Base-by-base conservation (phyloP, 352 stramenopile species). In the Pythium monospermum region DNA sequence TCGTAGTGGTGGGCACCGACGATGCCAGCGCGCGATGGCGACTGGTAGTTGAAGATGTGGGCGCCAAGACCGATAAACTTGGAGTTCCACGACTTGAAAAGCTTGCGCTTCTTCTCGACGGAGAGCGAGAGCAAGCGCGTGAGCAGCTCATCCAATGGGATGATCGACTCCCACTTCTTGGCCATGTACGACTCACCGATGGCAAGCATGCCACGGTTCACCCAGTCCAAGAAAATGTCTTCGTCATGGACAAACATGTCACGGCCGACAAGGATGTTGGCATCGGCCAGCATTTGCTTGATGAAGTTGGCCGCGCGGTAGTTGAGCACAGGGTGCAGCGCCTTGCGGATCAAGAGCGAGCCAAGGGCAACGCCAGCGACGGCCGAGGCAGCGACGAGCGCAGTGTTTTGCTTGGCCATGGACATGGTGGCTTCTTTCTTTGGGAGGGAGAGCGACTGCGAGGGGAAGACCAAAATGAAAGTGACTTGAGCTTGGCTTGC, bases 141-240 rank as follows among this genome's bases (percentile, higher is more conserved):
- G 35, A 93, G 69, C 46, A 93, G 61, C 55, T 76, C 66, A 53
- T 93, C 82, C 27, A 93, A 68, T 40, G 82, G 82, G 39, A 82
- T 86, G 50, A 93, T 70, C 52, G 82, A 68, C 27, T 93, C 82
- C 82, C 82, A 93, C 63, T 93, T 85, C 64, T 87, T 86, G 57
- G 71, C 74, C 82, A 93, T 93, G 77, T 93, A 93, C 45, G 82
- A 93, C 68, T 93, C 82, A 53, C 82, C 82, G 43, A 93, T 93
- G 23, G 68, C 82, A 38, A 93, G 63, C 82, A 93, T 93, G 52
- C 82, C 82, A 53, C 73, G 77, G 64, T 85, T 72, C 33, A 88
- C 68, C 82, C 82, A 93, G 73, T 93, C 82, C 15, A 93, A 73
- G 72, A 85, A 93, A 54, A 93, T 93, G 51, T 73, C 63, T 19